phyloP scores from a whole-genome alignment of 345 rosid species.

The Citrus glauca region DNA sequence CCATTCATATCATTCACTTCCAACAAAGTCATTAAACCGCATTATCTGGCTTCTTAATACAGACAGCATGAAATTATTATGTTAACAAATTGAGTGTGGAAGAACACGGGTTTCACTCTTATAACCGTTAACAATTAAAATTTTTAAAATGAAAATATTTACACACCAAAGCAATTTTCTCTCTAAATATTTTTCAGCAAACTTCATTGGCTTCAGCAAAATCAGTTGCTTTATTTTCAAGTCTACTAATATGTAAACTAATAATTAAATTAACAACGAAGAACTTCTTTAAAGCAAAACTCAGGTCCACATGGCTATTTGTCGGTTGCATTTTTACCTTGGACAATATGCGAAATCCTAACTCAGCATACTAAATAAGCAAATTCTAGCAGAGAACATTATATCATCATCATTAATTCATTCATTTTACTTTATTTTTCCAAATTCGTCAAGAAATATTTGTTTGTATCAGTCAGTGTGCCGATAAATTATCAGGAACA shows the following conservation, averaged over 20 bases:
- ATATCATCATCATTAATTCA: neutral
- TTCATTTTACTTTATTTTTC: neutral
- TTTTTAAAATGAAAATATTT: neutral
- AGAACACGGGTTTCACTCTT: neutral
- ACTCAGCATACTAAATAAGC: slow-evolving; percentile 2
- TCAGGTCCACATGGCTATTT: neutral
- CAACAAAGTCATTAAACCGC: slow-evolving; percentile 17
- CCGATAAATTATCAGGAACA: neutral
- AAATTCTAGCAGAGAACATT: neutral
- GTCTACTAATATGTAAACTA: slow-evolving; percentile 7
- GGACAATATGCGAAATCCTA: neutral
- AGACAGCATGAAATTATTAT: neutral
- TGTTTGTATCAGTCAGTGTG: neutral
- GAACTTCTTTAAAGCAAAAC: neutral
- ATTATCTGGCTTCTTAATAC: slow-evolving; percentile 22
- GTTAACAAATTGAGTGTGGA: slow-evolving; percentile 7
- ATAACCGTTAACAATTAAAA: neutral
- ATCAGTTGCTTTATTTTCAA: neutral
- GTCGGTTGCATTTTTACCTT: neutral
- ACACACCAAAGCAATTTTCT: neutral
- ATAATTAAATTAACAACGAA: neutral
- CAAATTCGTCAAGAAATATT: neutral
- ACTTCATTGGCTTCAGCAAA: neutral
- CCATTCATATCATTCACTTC: slow-evolving; percentile 1
- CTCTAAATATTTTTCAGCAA: neutral